Evolutionary conservation across 1,139 yeast genomes (phyloP), one percentile per base, ranked within the genome.

Genomic region (Zygosaccharomyces pseudobailii): DNA sequence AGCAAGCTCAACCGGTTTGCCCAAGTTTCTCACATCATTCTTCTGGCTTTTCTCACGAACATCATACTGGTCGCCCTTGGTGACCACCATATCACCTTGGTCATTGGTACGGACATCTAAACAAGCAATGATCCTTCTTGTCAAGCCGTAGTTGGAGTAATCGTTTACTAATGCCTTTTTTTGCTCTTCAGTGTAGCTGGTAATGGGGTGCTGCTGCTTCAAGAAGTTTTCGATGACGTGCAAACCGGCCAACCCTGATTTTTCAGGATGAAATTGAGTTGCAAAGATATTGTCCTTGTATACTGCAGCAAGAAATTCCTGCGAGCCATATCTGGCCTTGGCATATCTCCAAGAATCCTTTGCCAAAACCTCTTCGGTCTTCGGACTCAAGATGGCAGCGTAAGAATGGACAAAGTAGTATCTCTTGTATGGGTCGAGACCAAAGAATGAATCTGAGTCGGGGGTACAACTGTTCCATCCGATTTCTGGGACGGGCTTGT

Each of bases 241-340:
- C 40, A 92, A 71, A 39, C 98, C 98, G 6, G 96, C 96, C 37
- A 72, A 66, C 8, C 98, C 98, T 2, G 96, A 87, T 67, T 92
- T 92, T 66, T 92, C 98, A 5, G 98, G 98, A 68, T 92, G 98
- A 68, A 92, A 92, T 67, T 92, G 98, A 1, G 97, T 92, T 39
- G 97, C 96, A 68, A 92, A 87, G 20, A 90, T 73, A 54, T 88
- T 89, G 50, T 76, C 86, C 59, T 76, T 83, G 22, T 82, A 70
- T 25, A 88, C 67, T 0, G 97, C 94, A n/a, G 97, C 95, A 48
- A 92, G 71, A 58, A 89, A 92, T 45, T 71, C 74, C 66, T 92
- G 94, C 22, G 80, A 73, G 1, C 95, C 96, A 66, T 92, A 92
- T 46, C 71, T 73, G 1, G 94, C 78, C 42, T 77, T 70, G 1